phyloP scores from a whole-genome alignment of 495 filamentous ascomycete species.

The Parachaetomium inaequale region DNA sequence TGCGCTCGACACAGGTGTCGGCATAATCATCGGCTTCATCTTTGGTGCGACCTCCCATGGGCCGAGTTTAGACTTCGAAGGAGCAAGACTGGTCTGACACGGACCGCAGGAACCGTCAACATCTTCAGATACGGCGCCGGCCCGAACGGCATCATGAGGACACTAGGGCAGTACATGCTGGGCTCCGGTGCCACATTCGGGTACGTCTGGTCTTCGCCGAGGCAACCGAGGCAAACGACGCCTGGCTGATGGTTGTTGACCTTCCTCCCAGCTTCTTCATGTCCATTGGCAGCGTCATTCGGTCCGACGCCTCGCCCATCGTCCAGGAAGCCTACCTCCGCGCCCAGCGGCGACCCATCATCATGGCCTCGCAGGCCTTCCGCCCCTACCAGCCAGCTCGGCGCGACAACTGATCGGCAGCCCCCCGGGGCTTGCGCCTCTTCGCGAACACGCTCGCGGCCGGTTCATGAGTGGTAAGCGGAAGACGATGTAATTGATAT shows the following conservation, averaged over 20 bases:
- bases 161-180: constrained; percentile 93
- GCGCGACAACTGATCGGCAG: constrained; percentile 19
- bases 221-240: too few relatives aligned
- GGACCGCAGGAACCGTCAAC: constrained; percentile 70
- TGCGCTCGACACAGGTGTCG: constrained; percentile 65
- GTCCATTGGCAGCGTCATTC: constrained; percentile 94
- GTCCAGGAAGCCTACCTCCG: constrained; percentile 58
- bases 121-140: constrained; percentile 93
- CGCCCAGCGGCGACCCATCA: constrained; percentile 57
- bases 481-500: constrained; percentile 25
- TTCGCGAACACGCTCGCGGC: neutral
- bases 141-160: constrained; percentile 87
- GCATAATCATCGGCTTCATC: constrained; percentile 94
- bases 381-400: constrained; percentile 21
- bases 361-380: constrained; percentile 56
- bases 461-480: constrained; percentile 1
- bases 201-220: constrained; percentile 47
- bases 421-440: neutral
- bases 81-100: constrained; percentile 23
- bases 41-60: constrained; percentile 64
- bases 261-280: constrained; percentile 81
- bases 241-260: constrained; percentile 1
- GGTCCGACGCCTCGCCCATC: constrained; percentile 69
- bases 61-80: neutral
- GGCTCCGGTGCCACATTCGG: constrained; percentile 97